These are phyloP conservation scores for Gossypium longicalyx DNA, from an alignment of 345 rosid species.

Conservation along the genomic window DNA sequence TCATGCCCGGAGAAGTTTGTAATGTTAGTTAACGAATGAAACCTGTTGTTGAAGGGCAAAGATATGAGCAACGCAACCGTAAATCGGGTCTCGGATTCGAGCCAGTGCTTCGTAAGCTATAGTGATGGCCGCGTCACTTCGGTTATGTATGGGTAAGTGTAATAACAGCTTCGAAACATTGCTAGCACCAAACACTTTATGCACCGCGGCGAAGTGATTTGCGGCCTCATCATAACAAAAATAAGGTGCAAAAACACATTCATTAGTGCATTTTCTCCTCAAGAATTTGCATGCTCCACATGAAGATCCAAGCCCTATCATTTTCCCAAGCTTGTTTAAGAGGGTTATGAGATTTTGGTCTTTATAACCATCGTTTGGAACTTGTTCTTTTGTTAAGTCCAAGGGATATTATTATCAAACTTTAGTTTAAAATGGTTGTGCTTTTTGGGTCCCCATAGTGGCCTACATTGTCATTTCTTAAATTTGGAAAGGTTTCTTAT, in stretches of 20 bases:
- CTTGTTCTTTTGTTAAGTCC: conserved; percentile 22
- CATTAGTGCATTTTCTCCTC: conserved; percentile 63
- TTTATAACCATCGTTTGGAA: conserved; percentile 36
- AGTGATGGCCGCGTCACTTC: conserved; percentile 61
- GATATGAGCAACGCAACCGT: conserved; percentile 67
- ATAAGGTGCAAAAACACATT: conserved; percentile 71
- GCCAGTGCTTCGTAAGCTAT: conserved; percentile 69
- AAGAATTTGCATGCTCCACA: conserved; percentile 87
- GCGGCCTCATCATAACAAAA: conserved; percentile 65
- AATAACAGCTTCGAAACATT: conserved; percentile 60
- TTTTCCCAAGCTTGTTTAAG: conserved; percentile 34
- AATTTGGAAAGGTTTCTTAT: conserved; percentile 40
- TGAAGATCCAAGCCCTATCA: conserved; percentile 70
- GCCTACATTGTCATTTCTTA: conserved; percentile 54
- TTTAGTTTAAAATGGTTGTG: conserved; percentile 33
- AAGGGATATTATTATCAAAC: conserved; percentile 24
- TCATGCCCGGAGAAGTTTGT: neutral
- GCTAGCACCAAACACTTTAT: conserved; percentile 78
- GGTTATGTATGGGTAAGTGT: conserved; percentile 43
- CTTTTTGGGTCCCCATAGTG: conserved; percentile 58
- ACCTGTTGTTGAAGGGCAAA: conserved; percentile 75
- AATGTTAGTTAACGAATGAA: too few species aligned
- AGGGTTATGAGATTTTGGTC: conserved; percentile 26
- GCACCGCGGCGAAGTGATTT: conserved; percentile 64
- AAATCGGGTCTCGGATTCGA: conserved; percentile 51